Base-by-base conservation (phyloP, 1,139 yeast genomes). In the Blastobotrys raffinosifermentans region DNA sequence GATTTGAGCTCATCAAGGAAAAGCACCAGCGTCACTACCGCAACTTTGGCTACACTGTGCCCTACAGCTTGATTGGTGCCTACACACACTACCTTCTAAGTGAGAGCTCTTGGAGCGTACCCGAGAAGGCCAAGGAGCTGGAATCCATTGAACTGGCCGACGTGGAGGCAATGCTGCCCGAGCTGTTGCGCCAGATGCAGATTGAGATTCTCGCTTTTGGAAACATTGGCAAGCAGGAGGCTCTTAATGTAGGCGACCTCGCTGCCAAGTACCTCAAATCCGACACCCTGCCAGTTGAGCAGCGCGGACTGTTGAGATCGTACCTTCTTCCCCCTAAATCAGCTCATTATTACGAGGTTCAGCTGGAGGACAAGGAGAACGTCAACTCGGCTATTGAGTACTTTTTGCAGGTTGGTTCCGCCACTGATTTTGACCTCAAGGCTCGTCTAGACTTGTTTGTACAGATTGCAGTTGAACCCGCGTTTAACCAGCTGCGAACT, bases 401-500 rank as follows among this genome's bases (percentile, higher is more conserved):
- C 50, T 77, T 75, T 47, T 65, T 80, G 35, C 94, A 86, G 60
- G 59, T 86, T 21, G 86, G 83, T 15, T 64, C 69, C 25, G 58
- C 71, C 65, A 49, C 54, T 27, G 63, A 66, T 35, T 39, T 51
- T 5, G 52, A 55, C 16, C 38, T 54, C 14, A 57, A 69, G 30
- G 71, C 86, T 0, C 55, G 75, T 37, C 69, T 81, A 14, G 87
- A 82, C 36, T 63, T 91, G 37, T 60, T 86, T 34, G 73, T 81
- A 0, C 87, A 84, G 39, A 70, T 87, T 44, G 67, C 82, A 34
- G 76, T 74, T 45, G 97, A 89, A 56, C 96, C 96, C 1, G 83
- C 89, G 38, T 91, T 91, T 60, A 80, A 85, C 57, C 85, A 83
- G 47, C 70, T 91, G 40, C 73, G 98, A 60, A 91, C 98, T 3